Base-by-base conservation (phyloP, 2,329 filamentous ascomycete species). In the Neopestalotiopsis sp. region DNA sequence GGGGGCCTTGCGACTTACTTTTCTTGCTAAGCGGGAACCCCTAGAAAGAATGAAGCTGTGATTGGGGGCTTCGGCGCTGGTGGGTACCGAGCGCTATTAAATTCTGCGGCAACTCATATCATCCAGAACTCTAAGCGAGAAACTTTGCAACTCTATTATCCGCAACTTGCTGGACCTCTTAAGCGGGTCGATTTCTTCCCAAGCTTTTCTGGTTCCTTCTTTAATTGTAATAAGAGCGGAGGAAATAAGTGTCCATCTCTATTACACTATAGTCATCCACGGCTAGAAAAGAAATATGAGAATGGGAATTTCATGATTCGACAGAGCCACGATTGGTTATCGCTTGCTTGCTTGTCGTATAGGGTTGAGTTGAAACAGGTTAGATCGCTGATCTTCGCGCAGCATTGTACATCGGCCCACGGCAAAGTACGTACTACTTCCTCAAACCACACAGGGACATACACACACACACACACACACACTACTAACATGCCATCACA, bases 91-190 rank as follows among this genome's bases (percentile, higher is more conserved):
- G 61, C 61, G 61, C 61, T 64, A 64, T 64, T 64, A 64, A 64
- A 64, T 42, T 64, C 61, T 64, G 61, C 61, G 38, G 61, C 14
- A 64, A 64, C 61, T 64, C 61, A 64, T 64, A 64, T 64, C 59
- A 28, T 62, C 59, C 59, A 62, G 20, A 42, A 42, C 30, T 64
- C 30, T 64, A 28, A 64, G 61, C 61, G 61, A 64, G 61, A 64
- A 64, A 28, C 38, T 62, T 62, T 64, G 38, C 61, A 64, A 64
- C 61, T 64, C 61, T 64, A 64, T 64, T 62, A 62, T 62, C 59
- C 59, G 59, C 59, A 38, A 34, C 28, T 5, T 62, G 59, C 59
- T 52, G 45, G n/a, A 24, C 17, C 17, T 59, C 9, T 62, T 34
- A 20, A 42, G 14, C 59, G 32, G 34, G 59, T 34, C 32, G 40